Evolutionary conservation across 2,329 filamentous ascomycete species (phyloP).

Genomic region (Penicillium sp.): DNA sequence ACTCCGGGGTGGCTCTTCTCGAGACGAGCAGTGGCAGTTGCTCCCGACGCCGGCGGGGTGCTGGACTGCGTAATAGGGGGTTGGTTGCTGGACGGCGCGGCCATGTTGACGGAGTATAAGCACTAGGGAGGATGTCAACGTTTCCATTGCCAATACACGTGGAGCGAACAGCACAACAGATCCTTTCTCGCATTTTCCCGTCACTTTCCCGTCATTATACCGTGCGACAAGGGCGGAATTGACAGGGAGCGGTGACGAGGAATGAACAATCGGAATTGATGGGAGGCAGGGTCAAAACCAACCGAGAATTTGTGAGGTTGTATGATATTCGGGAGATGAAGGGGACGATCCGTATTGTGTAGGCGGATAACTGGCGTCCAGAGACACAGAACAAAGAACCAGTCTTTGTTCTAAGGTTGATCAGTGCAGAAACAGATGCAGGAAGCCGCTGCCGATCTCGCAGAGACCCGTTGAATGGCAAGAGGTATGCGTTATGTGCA

Average conservation of each 20-base stretch:
- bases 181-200: not conserved
- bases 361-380: not conserved
- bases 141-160: not conserved
- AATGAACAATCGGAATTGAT: not conserved
- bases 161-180: too few relatives aligned
- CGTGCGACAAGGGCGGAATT: not conserved
- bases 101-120: constrained; percentile 46
- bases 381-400: constrained; percentile 19
- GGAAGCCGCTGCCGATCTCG: constrained; percentile 12
- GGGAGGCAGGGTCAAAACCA: not conserved
- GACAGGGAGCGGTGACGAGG: not conserved
- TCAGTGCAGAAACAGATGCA: not conserved
- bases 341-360: constrained; percentile 8
- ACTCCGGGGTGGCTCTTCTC: constrained; percentile 71
- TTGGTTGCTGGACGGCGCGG: constrained; percentile 33
- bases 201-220: too few relatives aligned
- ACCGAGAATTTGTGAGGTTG: constrained; percentile 12
- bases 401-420: constrained; percentile 22
- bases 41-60: constrained; percentile 53
- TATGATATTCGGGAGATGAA: constrained; percentile 6
- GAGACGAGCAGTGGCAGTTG: constrained; percentile 65
- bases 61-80: constrained; percentile 33
- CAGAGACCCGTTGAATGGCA: constrained; percentile 7
- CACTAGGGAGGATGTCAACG: constrained; percentile 2
- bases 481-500: constrained; percentile 20